Evolutionary conservation across 2,329 filamentous ascomycete genomes (phyloP).

Genomic region (Xylariales sp.): DNA sequence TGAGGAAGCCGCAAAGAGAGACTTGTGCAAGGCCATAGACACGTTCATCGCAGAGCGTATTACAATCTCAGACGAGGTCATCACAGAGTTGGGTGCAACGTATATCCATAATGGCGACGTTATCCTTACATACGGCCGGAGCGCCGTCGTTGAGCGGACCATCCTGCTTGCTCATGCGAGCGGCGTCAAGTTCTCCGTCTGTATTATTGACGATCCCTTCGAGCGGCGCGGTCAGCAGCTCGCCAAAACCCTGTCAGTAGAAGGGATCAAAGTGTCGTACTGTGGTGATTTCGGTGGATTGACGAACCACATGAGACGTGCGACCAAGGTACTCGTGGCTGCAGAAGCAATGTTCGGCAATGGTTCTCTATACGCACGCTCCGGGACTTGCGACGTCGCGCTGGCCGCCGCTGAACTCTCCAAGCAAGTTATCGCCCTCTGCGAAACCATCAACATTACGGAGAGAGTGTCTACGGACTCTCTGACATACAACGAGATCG

Average conservation of each 20-base stretch:
- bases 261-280: slow-evolving; percentile 76
- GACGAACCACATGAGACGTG: slow-evolving; percentile 62
- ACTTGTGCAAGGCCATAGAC: slow-evolving; percentile 77
- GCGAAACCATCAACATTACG: slow-evolving; percentile 91
- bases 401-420: slow-evolving; percentile 73
- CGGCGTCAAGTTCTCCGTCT: slow-evolving; percentile 76
- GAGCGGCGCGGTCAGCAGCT: slow-evolving; percentile 52
- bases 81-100: slow-evolving; percentile 68
- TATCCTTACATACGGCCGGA: slow-evolving; percentile 81
- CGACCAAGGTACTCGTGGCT: slow-evolving; percentile 73
- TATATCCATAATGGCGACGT: slow-evolving; percentile 77
- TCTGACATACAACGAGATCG: slow-evolving; percentile 91
- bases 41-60: slow-evolving; percentile 87
- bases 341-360: slow-evolving; percentile 96
- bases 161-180: slow-evolving; percentile 65
- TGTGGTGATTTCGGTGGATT: slow-evolving; percentile 71
- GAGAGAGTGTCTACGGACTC: slow-evolving; percentile 84
- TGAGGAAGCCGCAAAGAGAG: slow-evolving; percentile 75
- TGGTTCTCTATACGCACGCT: slow-evolving; percentile 80
- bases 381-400: slow-evolving; percentile 82
- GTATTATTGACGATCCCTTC: slow-evolving; percentile 70
- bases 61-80: slow-evolving; percentile 79
- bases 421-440: slow-evolving; percentile 81
- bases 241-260: slow-evolving; percentile 61
- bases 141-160: slow-evolving; percentile 78